Evolutionary conservation across 352 stramenopile genomes (phyloP).

Genomic region (Pythium insidiosum): DNA sequence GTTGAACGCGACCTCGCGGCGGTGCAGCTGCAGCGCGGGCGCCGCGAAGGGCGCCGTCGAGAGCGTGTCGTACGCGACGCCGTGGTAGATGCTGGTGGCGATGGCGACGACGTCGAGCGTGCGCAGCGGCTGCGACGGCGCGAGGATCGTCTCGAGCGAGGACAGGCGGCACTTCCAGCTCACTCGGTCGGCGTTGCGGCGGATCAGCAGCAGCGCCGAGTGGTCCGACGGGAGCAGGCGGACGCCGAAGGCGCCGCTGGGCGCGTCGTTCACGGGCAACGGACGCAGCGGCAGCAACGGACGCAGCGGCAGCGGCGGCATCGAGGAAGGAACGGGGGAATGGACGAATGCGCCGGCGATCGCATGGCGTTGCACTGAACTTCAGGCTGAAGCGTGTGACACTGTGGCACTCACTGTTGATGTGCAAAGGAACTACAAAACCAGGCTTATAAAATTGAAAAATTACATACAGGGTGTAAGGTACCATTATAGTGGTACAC

Average conservation of each 20-base stretch:
- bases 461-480: no score
- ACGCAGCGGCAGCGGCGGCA: no score
- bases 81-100: conserved; percentile 4
- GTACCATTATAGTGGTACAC: no score
- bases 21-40: conserved; percentile 1
- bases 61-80: background rate
- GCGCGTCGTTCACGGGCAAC: conserved; percentile 9
- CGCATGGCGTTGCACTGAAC: no score
- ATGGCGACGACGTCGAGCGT: conserved; percentile 1
- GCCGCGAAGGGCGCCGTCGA: background rate
- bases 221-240: background rate
- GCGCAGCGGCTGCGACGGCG: conserved; percentile 3
- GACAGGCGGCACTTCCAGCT: conserved; percentile 4
- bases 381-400: no score
- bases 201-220: conserved; percentile 3
- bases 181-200: conserved; percentile 5
- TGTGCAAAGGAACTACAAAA: no score
- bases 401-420: no score
- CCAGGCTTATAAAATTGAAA: no score
- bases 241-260: conserved; percentile 1
- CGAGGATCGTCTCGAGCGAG: conserved; percentile 4
- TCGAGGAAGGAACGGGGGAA: no score
- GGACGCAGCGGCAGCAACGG: conserved; percentile 6
- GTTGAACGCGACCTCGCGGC: conserved; percentile 1
- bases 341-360: no score